Conservation (phyloP, 106 monocot species). For the Dioscorea zingiberensis region DNA sequence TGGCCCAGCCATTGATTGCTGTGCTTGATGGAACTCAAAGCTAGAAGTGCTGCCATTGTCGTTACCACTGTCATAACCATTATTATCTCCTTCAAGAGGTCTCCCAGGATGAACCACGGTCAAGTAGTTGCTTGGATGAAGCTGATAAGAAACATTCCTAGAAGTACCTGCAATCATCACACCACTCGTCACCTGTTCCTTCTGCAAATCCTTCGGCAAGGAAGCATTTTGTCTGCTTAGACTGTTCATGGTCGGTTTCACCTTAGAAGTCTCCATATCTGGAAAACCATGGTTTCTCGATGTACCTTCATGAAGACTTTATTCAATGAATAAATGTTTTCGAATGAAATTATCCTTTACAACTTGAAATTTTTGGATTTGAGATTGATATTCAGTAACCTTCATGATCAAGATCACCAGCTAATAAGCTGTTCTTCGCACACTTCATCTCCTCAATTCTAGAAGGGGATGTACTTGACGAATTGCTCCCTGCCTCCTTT, state of each 20-base stretch:
- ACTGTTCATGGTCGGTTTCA: not conserved
- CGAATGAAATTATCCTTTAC: too few species aligned
- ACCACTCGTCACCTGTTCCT: not conserved
- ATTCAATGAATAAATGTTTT: slow-evolving; percentile 1
- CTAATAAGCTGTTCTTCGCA: slow-evolving; percentile 52
- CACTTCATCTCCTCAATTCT: slow-evolving; percentile 44
- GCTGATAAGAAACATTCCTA: not conserved
- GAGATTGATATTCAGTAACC: slow-evolving; percentile 7
- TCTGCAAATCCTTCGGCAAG: not conserved
- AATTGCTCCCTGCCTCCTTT: slow-evolving; percentile 36
- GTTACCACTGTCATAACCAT: slow-evolving; percentile 40
- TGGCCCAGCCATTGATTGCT: slow-evolving; percentile 13
- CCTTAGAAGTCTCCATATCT: not conserved
- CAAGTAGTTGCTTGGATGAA: not conserved
- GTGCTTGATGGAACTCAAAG: slow-evolving; percentile 67
- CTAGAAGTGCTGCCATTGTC: slow-evolving; percentile 36
- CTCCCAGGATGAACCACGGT: slow-evolving; percentile 5
- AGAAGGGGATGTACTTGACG: slow-evolving; percentile 62
- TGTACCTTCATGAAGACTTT: slow-evolving; percentile 4
- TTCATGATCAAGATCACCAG: slow-evolving; percentile 29
- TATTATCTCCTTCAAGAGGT: slow-evolving; percentile 28
- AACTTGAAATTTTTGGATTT: not conserved
- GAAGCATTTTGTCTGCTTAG: not conserved
- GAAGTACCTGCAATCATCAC: slow-evolving; percentile 5
- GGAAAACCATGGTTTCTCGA: not conserved